These are phyloP conservation scores for Coemansia sp. DNA, from an alignment of 192 early-diverging fungal species.

Conservation along the genomic window DNA sequence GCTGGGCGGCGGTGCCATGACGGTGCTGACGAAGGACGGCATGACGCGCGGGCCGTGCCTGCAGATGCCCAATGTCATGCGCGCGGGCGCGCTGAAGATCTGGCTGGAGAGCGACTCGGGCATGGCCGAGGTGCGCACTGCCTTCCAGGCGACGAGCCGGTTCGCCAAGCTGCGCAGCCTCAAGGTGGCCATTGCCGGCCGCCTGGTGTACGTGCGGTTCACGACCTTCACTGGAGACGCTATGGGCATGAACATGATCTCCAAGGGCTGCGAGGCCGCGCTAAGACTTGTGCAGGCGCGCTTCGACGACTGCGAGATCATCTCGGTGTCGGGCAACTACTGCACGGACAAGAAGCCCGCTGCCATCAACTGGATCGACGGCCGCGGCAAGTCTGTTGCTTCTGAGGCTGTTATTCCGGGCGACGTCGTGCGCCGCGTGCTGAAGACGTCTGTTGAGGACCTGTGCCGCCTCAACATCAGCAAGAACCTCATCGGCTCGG, in stretches of 20 bases:
- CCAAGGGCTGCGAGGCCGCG: slow-evolving; percentile 89
- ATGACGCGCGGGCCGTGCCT: slow-evolving; percentile 95
- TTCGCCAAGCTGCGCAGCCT: slow-evolving; percentile 83
- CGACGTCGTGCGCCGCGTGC: slow-evolving; percentile 70
- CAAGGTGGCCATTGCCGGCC: slow-evolving; percentile 82
- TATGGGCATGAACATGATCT: slow-evolving; percentile 99
- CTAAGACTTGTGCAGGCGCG: slow-evolving; percentile 60
- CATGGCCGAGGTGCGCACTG: slow-evolving; percentile 60
- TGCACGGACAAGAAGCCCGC: slow-evolving; percentile 97
- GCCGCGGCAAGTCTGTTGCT: slow-evolving; percentile 91
- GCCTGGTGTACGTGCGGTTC: slow-evolving; percentile 85
- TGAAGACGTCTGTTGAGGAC: slow-evolving; percentile 83
- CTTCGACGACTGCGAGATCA: slow-evolving; percentile 75
- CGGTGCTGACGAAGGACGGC: slow-evolving; percentile 75
- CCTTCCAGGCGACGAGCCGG: slow-evolving; percentile 86
- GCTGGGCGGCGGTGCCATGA: slow-evolving; percentile 79
- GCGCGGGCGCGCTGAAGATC: slow-evolving; percentile 65
- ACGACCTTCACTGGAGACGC: slow-evolving; percentile 91
- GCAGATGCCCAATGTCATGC: slow-evolving; percentile 70
- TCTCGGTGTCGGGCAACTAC: slow-evolving; percentile 89
- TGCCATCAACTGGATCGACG: slow-evolving; percentile 97
- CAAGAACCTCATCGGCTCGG: slow-evolving; percentile 93
- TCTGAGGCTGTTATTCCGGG: slow-evolving; percentile 84
- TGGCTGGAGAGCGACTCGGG: slow-evolving; percentile 75
- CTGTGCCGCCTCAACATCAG: slow-evolving; percentile 77